A percentile compares a stretch with the other conserved stretches of the same genome.
Evolutionary conservation across 1,139 yeast species (phyloP).

Genomic region (Zygosaccharomyces sapae): DNA sequence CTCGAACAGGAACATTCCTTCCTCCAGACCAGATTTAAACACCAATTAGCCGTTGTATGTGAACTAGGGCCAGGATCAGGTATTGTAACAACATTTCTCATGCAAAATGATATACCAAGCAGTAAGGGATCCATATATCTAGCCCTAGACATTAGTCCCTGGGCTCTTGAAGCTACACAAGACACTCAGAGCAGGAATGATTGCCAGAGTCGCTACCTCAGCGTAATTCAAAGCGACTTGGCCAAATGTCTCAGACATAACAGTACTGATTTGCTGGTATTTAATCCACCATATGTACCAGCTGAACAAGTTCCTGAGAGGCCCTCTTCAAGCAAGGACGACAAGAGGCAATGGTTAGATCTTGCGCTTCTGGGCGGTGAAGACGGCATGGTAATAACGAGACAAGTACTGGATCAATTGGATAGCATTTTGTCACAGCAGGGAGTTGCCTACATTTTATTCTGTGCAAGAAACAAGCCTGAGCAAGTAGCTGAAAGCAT

Average conservation of each 20-base stretch:
- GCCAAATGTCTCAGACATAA: slow-evolving; percentile 46
- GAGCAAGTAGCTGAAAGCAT: slow-evolving; percentile 50
- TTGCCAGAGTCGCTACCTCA: slow-evolving; percentile 41
- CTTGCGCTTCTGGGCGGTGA: slow-evolving; percentile 84
- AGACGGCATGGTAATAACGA: slow-evolving; percentile 84
- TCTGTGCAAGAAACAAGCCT: slow-evolving; percentile 87
- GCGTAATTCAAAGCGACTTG: slow-evolving; percentile 57
- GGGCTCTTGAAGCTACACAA: slow-evolving; percentile 58
- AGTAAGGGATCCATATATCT: slow-evolving; percentile 44
- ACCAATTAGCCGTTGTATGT: slow-evolving; percentile 51
- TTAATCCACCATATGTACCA: slow-evolving; percentile 97
- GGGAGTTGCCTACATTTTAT: slow-evolving; percentile 78
- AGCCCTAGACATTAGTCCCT: slow-evolving; percentile 76
- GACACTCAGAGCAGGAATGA: slow-evolving; percentile 51
- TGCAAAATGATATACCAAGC: slow-evolving; percentile 31
- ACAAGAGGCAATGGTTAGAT: slow-evolving; percentile 69
- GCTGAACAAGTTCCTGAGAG: slow-evolving; percentile 60
- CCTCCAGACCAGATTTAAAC: slow-evolving; percentile 37
- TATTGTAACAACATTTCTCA: slow-evolving; percentile 69
- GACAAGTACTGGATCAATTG: slow-evolving; percentile 53
- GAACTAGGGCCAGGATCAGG: slow-evolving; percentile 95
- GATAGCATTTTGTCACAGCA: slow-evolving; percentile 43
- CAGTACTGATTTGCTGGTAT: slow-evolving; percentile 64
- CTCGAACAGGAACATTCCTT: slow-evolving; percentile 55
- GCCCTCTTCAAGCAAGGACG: slow-evolving; percentile 40